These are phyloP conservation scores for Amphirosellinia nigrospora DNA, from an alignment of 495 filamentous ascomycete species.

Conservation along the genomic window DNA sequence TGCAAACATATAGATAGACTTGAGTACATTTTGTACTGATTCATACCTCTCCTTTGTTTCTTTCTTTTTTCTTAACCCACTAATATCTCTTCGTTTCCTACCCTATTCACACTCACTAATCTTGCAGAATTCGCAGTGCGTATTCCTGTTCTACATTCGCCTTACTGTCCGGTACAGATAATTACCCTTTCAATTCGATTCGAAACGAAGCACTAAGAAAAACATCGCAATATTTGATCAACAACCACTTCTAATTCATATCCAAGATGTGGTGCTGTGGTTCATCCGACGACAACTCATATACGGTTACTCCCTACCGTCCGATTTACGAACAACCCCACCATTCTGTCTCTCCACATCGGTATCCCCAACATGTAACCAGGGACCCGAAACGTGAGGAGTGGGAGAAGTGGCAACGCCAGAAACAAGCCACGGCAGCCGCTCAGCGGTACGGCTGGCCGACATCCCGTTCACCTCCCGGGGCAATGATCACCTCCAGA, in stretches of 20 bases:
- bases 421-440: constrained; percentile 19
- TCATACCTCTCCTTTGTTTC: background rate
- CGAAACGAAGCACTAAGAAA: background rate
- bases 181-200: background rate
- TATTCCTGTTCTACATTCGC: background rate
- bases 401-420: constrained; percentile 3
- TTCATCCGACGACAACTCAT: constrained; percentile 15
- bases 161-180: constrained; percentile 25
- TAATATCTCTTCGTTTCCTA: background rate
- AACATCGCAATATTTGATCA: background rate
- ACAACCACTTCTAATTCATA: background rate
- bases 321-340: background rate
- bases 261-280: constrained; percentile 26
- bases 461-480: background rate
- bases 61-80: background rate
- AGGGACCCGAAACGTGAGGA: background rate
- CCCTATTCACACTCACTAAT: background rate
- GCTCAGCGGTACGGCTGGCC: constrained; percentile 29
- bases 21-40: background rate
- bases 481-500: background rate
- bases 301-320: background rate
- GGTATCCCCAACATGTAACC: background rate
- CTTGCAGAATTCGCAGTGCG: background rate
- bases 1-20: background rate
- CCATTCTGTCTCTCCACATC: background rate